phyloP scores from a whole-genome alignment of 176 grass and related monocot genomes.

The Ensete glaucum region DNA sequence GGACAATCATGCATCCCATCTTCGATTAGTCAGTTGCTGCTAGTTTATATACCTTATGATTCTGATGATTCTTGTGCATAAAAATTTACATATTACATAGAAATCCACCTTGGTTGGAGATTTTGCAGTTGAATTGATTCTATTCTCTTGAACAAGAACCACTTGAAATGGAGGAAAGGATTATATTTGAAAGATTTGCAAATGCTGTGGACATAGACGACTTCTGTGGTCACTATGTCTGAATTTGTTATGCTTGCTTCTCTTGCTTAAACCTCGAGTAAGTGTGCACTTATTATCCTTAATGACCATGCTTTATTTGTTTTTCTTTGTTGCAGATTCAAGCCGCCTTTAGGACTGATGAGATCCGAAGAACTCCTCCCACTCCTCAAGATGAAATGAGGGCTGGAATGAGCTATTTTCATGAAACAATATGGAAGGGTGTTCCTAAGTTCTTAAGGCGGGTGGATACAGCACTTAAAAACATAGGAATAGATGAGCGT shows the following conservation, averaged over 20 bases:
- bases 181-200: too few species aligned
- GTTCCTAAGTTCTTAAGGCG: slow-evolving; percentile 81
- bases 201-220: too few species aligned
- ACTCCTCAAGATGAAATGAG: slow-evolving; percentile 94
- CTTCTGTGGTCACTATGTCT: too few species aligned
- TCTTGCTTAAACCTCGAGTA: too few species aligned
- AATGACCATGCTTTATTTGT: neutral
- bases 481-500: slow-evolving; percentile 78
- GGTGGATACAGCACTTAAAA: slow-evolving; percentile 84
- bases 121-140: neutral
- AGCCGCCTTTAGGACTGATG: slow-evolving; percentile 90
- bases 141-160: neutral
- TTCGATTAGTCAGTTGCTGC: too few species aligned
- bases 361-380: slow-evolving; percentile 65
- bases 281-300: too few species aligned
- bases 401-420: slow-evolving; percentile 94
- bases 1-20: too few species aligned
- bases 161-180: neutral
- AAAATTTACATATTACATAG: too few species aligned
- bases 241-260: too few species aligned
- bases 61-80: too few species aligned
- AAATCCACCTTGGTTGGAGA: too few species aligned
- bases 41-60: too few species aligned
- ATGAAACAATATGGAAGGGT: slow-evolving; percentile 98
- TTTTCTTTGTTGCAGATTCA: slow-evolving; percentile 50